Evolutionary conservation across 352 stramenopile species (phyloP).

Genomic region (Phytophthora pisi): DNA sequence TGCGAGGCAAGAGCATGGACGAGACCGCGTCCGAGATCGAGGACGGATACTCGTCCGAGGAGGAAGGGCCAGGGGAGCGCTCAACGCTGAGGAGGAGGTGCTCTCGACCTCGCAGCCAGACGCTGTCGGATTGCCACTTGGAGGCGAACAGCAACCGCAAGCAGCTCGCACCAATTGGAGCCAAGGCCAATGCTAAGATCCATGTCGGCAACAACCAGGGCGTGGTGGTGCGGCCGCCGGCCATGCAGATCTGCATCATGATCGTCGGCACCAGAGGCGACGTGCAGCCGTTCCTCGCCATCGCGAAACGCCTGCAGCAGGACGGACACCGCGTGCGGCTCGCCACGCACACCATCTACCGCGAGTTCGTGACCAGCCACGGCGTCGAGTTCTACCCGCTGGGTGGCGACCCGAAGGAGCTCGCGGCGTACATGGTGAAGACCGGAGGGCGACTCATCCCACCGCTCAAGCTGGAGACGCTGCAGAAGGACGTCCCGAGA

Average conservation of each 20-base stretch:
- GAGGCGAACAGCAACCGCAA: constrained; percentile 24
- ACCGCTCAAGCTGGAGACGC: constrained; percentile 59
- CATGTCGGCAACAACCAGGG: constrained; percentile 8
- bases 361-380: constrained; percentile 71
- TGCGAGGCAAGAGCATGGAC: constrained; percentile 21
- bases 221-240: constrained; percentile 14
- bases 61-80: constrained; percentile 22
- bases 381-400: constrained; percentile 79
- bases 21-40: constrained; percentile 2
- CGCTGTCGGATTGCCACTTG: constrained; percentile 28
- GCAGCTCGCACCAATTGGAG: constrained; percentile 8
- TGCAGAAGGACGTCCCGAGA: constrained; percentile 66
- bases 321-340: constrained; percentile 91
- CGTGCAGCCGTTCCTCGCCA: constrained; percentile 81
- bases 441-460: constrained; percentile 71
- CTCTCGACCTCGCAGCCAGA: constrained; percentile 23
- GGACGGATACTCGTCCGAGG: constrained; percentile 27
- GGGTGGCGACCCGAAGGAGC: constrained; percentile 68
- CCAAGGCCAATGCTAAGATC: constrained; percentile 4
- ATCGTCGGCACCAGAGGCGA: constrained; percentile 86
- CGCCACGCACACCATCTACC: constrained; percentile 89
- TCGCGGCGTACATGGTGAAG: constrained; percentile 91
- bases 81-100: constrained; percentile 18
- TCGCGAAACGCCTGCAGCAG: constrained; percentile 79
- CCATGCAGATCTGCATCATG: constrained; percentile 87